These are phyloP conservation scores for Chrysopogon serrulatus DNA, from an alignment of 176 grass and related monocot species.

Conservation along the genomic window DNA sequence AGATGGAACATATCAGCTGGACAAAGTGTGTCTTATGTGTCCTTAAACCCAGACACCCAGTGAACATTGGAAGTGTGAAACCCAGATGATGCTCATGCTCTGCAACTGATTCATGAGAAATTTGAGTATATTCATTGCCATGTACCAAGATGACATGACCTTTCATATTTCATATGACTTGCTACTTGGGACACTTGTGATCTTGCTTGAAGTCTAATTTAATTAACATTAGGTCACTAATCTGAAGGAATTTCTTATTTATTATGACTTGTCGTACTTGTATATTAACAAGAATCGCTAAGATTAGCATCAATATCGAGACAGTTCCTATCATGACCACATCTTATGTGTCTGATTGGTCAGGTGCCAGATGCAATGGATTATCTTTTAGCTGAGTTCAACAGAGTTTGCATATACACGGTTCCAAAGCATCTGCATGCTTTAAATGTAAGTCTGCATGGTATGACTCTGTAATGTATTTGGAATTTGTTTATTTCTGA, in stretches of 20 bases:
- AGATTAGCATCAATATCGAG: not conserved
- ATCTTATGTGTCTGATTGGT: conserved; percentile 5
- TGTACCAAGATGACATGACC: not conserved
- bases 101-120: not conserved
- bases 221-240: not conserved
- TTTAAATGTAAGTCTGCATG: conserved; percentile 68
- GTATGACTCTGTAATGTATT: not conserved
- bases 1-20: not conserved
- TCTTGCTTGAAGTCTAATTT: not conserved
- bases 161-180: conserved; percentile 2
- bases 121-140: not conserved
- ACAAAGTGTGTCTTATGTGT: not conserved
- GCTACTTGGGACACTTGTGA: not conserved
- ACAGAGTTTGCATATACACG: conserved; percentile 91
- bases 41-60: not conserved
- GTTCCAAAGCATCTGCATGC: conserved; percentile 89
- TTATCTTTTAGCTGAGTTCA: conserved; percentile 82
- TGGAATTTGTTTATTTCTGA: not conserved
- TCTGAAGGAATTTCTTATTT: not conserved
- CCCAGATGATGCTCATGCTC: not conserved
- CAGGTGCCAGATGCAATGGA: conserved; percentile 76
- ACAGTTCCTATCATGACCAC: not conserved
- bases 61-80: not conserved
- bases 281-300: not conserved
- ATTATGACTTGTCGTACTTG: not conserved